Base-by-base conservation (phyloP, 176 grass and related monocot genomes). In the Phoenix dactylifera region DNA sequence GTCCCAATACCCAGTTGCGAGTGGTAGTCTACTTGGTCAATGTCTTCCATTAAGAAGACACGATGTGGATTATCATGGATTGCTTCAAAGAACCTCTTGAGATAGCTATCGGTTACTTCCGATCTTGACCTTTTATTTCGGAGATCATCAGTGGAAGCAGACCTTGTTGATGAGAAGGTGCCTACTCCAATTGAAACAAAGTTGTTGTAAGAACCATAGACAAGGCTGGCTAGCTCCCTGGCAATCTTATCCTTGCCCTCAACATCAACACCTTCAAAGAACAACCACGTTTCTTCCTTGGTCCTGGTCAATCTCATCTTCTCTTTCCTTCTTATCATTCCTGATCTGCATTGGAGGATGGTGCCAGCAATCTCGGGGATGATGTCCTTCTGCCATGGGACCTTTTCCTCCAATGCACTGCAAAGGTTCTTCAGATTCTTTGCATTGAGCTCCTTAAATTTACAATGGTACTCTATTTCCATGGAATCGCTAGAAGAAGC, bases 381-480 rank as follows among this genome's bases (percentile, higher is more conserved):
- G 24, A 90, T 82, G 44, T 90, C 83, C 60, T 90, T 87, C 63
- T 90, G 91, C 86, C 91, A 85, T 0, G 91, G 83, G 57, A 87
- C 86, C 62, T 74, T 71, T 60, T 96, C 87, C 86, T 96, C 91
- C 66, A 96, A 17, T 4, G 80, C 80, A 19, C n/a, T 55, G 65
- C 86, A 96, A 7, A 96, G 83, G 1, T 78, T 16, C 83, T 96
- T 96, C 15, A 96, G 80, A 63, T 87, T 96, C 72, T 84, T 80
- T 18, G 91, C 80, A 65, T 74, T 90, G 54, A 96, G 91, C 83
- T 96, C 91, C 77, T 96, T 96, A 68, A 90, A 96, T 74, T n/a
- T 96, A 17, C 83, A 80, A 16, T 63, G 72, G 57, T 59, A 74
- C 49, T 87, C 86, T 53, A 77, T 77, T 68, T 90, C 80, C 61